phyloP scores from a whole-genome alignment of 306 rosid genomes.

The Urtica urens region DNA sequence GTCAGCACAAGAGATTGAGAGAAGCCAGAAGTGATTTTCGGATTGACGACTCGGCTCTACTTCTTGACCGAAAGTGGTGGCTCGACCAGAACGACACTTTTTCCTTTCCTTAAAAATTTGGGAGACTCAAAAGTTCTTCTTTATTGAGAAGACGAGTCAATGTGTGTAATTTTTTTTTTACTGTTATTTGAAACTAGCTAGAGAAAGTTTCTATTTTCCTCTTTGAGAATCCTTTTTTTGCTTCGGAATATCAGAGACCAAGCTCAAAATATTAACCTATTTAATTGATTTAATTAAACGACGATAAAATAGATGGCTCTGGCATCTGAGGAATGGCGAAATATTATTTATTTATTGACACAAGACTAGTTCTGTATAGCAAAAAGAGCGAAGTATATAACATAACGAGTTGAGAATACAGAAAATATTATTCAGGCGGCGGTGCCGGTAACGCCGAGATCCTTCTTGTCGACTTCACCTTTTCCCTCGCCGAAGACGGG shows the following conservation, averaged over 20 bases:
- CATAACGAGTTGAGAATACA: not conserved
- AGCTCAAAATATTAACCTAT: too few relatives aligned
- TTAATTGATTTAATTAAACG: too few relatives aligned
- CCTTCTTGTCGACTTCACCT: conserved; percentile 37
- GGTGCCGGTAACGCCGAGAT: conserved; percentile 68
- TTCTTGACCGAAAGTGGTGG: conserved; percentile 36
- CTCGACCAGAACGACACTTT: conserved; percentile 42
- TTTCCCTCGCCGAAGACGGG: conserved; percentile 67
- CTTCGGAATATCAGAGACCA: too few relatives aligned
- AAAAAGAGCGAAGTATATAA: not conserved
- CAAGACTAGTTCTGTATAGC: not conserved
- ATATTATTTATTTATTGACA: too few relatives aligned
- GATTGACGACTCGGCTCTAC: conserved; percentile 5
- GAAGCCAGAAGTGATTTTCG: conserved; percentile 36
- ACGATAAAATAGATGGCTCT: too few relatives aligned
- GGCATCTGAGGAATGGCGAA: too few relatives aligned
- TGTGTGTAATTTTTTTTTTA: too few relatives aligned
- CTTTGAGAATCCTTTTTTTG: too few relatives aligned
- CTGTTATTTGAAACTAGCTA: too few relatives aligned
- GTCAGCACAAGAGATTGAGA: conserved; percentile 39
- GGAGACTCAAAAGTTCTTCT: not conserved
- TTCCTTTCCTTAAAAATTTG: conserved; percentile 32
- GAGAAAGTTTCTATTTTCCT: too few relatives aligned
- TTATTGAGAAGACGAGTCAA: too few relatives aligned
- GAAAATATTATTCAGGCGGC: too few relatives aligned